Conservation (phyloP, 768 basidiomycete genomes). For the Ramaria sp. region DNA sequence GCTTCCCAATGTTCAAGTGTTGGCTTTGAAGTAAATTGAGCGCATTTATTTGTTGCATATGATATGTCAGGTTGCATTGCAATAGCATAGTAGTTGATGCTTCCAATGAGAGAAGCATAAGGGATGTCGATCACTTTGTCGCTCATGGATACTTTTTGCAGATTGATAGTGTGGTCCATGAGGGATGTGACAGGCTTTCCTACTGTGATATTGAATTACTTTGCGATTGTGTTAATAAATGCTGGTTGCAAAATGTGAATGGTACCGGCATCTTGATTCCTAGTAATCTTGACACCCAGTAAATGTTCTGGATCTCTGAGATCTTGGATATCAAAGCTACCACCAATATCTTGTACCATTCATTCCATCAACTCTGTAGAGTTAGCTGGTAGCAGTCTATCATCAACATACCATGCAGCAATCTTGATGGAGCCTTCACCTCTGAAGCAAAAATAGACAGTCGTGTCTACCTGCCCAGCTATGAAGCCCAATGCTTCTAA, state of each 20-base stretch:
- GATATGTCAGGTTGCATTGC: conserved; percentile 21
- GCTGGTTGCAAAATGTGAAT: background rate
- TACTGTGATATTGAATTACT: background rate
- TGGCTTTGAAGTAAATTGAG: conserved; percentile 32
- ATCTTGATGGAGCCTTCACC: too few relatives aligned
- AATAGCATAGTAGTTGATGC: background rate
- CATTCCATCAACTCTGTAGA: too few relatives aligned
- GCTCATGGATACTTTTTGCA: background rate
- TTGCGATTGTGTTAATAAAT: background rate
- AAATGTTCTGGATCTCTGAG: background rate
- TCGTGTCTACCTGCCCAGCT: too few relatives aligned
- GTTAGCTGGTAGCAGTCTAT: background rate
- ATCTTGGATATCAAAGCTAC: background rate
- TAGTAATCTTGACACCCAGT: background rate
- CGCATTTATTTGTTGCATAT: conserved; percentile 17
- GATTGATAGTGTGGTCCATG: background rate
- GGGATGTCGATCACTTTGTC: background rate
- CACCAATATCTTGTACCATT: too few relatives aligned
- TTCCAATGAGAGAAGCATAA: background rate
- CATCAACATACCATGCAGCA: background rate
- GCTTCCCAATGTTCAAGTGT: conserved; percentile 39
- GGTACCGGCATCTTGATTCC: background rate
- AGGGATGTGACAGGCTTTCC: background rate
- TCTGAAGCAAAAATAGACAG: too few relatives aligned
- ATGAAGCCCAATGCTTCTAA: too few relatives aligned